These are phyloP conservation scores for Colletotrichum magnum DNA, from an alignment of 2,329 filamentous ascomycete species.

Conservation along the genomic window DNA sequence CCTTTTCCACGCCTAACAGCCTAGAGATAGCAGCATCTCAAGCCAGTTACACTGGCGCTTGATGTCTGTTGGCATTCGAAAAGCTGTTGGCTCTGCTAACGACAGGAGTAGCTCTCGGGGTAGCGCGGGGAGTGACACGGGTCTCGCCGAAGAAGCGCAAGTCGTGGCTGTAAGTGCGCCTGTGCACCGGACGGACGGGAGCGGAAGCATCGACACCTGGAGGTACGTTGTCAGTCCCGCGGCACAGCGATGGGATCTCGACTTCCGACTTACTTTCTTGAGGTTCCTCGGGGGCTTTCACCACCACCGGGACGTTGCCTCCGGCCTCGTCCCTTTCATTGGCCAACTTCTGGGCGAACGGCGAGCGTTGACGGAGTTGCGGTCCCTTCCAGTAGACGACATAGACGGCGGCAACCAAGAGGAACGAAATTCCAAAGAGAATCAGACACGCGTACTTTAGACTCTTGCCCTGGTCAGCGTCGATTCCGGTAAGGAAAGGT, in stretches of 20 bases:
- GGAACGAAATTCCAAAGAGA: slow-evolving; percentile 72
- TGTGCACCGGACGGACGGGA: slow-evolving; percentile 14
- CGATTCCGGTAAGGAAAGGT: slow-evolving; percentile 74
- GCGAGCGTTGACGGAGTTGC: slow-evolving; percentile 69
- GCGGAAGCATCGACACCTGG: slow-evolving; percentile 44
- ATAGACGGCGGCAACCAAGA: slow-evolving; percentile 75
- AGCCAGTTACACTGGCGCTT: background rate
- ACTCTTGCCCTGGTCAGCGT: slow-evolving; percentile 59
- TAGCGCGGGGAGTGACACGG: slow-evolving; percentile 55
- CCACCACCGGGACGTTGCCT: slow-evolving; percentile 5
- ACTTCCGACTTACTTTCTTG: slow-evolving; percentile 5
- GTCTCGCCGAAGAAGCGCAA: slow-evolving; percentile 59
- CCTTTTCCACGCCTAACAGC: background rate
- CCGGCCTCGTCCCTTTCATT: slow-evolving; percentile 49
- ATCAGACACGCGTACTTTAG: slow-evolving; percentile 75
- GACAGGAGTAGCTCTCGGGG: slow-evolving; percentile 54
- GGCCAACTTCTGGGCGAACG: slow-evolving; percentile 75
- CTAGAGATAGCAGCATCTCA: background rate
- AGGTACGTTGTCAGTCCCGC: background rate
- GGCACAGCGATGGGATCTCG: background rate
- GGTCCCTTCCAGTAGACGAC: slow-evolving; percentile 78
- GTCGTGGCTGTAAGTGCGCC: slow-evolving; percentile 53
- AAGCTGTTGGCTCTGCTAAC: slow-evolving; percentile 48
- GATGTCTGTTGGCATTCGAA: slow-evolving; percentile 2
- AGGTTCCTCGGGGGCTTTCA: background rate